Conservation (phyloP, 2,329 filamentous ascomycete genomes). For the Aspergillus melleus region DNA sequence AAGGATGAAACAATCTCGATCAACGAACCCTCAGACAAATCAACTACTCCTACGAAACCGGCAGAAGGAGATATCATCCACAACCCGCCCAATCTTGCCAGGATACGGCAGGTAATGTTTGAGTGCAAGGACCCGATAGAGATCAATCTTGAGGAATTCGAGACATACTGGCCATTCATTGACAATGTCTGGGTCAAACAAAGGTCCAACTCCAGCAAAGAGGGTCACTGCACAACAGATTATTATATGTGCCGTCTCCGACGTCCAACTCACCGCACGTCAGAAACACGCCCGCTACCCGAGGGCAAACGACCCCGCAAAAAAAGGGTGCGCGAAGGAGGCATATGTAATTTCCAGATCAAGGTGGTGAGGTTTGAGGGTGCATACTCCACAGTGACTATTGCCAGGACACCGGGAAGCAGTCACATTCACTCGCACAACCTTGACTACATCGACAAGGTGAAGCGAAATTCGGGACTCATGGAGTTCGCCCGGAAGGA, state of each 20-base stretch:
- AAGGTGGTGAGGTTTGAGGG: slow-evolving; percentile 48
- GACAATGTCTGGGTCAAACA: slow-evolving; percentile 54
- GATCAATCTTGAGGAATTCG: slow-evolving; percentile 47
- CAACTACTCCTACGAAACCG: background rate
- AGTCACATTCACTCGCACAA: slow-evolving; percentile 46
- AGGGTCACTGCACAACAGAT: slow-evolving; percentile 44
- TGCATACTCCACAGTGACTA: slow-evolving; percentile 44
- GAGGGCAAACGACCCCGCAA: slow-evolving; percentile 49
- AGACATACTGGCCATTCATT: slow-evolving; percentile 50
- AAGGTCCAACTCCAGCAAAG: slow-evolving; percentile 43
- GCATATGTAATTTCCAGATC: slow-evolving; percentile 49
- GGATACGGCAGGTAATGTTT: slow-evolving; percentile 46
- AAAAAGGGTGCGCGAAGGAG: slow-evolving; percentile 47
- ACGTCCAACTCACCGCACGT: slow-evolving; percentile 39
- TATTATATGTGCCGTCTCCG: slow-evolving; percentile 51
- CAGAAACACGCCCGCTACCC: slow-evolving; percentile 42
- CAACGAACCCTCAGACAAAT: background rate
- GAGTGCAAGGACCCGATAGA: slow-evolving; percentile 49
- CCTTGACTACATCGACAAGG: slow-evolving; percentile 48
- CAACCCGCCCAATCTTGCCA: slow-evolving; percentile 45
- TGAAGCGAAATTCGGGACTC: slow-evolving; percentile 50
- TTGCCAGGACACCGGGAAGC: slow-evolving; percentile 43
- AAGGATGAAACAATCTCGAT: background rate
- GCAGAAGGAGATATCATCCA: slow-evolving; percentile 32
- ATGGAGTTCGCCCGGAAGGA: slow-evolving; percentile 49